These are phyloP conservation scores for Boletellus ananas DNA, from an alignment of 768 basidiomycete genomes.

Conservation along the genomic window DNA sequence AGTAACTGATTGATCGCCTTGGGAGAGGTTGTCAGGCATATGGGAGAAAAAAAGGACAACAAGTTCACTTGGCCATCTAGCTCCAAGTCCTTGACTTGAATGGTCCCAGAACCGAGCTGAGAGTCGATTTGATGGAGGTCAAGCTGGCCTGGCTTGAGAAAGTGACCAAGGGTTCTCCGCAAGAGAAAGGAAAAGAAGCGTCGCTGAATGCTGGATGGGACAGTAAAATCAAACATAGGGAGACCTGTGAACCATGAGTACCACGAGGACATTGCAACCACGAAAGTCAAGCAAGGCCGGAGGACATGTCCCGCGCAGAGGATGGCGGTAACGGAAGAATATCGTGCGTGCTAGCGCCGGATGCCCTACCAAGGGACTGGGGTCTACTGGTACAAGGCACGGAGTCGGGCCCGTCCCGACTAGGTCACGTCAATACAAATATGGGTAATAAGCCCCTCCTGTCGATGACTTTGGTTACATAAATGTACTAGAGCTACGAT, in stretches of 20 bases:
- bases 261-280: slow-evolving; percentile 47
- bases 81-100: slow-evolving; percentile 82
- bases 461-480: no score
- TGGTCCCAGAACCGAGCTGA: slow-evolving; percentile 86
- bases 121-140: slow-evolving; percentile 86
- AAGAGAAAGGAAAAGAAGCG: slow-evolving; percentile 89
- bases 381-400: not conserved
- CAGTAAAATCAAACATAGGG: slow-evolving; percentile 60
- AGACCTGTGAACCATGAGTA: slow-evolving; percentile 50
- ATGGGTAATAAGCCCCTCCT: slow-evolving; percentile 19
- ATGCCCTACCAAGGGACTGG: slow-evolving; percentile 3
- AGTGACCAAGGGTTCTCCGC: slow-evolving; percentile 76
- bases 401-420: not conserved
- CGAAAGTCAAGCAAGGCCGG: slow-evolving; percentile 11
- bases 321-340: not conserved
- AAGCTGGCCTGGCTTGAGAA: slow-evolving; percentile 86
- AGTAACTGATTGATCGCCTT: slow-evolving; percentile 80
- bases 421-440: slow-evolving; percentile 12
- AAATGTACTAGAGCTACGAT: not conserved
- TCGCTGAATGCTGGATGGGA: slow-evolving; percentile 74
- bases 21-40: slow-evolving; percentile 13
- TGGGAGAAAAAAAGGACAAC: slow-evolving; percentile 3
- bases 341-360: slow-evolving; percentile 2
- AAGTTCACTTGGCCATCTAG: slow-evolving; percentile 66
- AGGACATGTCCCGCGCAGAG: slow-evolving; percentile 15